Base-by-base conservation (phyloP, 495 filamentous ascomycete genomes). In the Penicillium chermesinum region DNA sequence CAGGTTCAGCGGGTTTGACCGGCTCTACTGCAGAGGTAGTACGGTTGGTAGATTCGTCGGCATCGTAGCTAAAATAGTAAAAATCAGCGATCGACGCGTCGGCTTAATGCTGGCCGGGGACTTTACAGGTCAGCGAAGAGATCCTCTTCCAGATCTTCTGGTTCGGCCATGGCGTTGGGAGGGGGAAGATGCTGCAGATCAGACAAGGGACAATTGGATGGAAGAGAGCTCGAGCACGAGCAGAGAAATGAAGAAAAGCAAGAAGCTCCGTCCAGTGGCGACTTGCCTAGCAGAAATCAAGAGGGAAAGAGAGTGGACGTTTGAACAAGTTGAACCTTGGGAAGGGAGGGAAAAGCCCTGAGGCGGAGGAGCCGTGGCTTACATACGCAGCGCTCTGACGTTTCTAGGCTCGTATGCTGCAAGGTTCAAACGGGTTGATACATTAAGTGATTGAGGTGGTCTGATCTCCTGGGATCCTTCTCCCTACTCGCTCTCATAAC, bases 41-140 rank as follows among this genome's bases (percentile, higher is more conserved):
- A 44, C 73, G 62, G 41, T 73, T 74, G 22, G 73, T 64, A 13
- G 72, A 66, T 27, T 91, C 86, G 50, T 95, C 89, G 44, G 89
- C 91, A 57, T 94, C 89, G 63, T 97, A 97, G 32, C 91, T 96
- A 48, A 2, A 6, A 53, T 13, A 51, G 16, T 41, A 41, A 19
- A 41, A 14, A 25, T n/a, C 27, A 54, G 55, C 44, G 2, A 38
- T 20, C 27, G n/a, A 19, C 17, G 17, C 10, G 7, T 58, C 19
- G 50, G 51, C 34, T 22, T n/a, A 13, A 34, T 42, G 38, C 4
- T 39, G 15, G 12, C 40, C 1, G 7, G 7, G 40, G 30, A 19
- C 22, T 43, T 17, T 77, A 97, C 93, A 98, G 81, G 73, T 98
- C 93, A 54, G 90, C 93, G 66, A 98, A 98, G 61, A 98, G 86